Conservation (phyloP, 441 rosid genomes). For the Erysimum pusillum region DNA sequence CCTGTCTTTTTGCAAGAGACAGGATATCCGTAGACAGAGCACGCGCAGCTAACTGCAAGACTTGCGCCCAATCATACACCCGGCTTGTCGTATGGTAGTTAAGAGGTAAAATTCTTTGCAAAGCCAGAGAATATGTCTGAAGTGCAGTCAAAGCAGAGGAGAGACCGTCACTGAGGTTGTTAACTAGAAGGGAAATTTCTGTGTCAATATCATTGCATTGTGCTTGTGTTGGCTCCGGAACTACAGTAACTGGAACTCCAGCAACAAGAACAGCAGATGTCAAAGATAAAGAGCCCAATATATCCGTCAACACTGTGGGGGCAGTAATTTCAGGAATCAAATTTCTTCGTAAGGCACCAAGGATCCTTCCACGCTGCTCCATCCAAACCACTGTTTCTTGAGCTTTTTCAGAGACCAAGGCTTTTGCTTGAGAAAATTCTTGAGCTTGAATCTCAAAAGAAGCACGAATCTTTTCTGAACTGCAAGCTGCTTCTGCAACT, state of each 20-base stretch:
- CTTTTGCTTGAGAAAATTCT: slow-evolving; percentile 90
- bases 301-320: slow-evolving; percentile 59
- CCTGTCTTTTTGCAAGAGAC: slow-evolving; percentile 85
- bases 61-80: slow-evolving; percentile 90
- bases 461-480: slow-evolving; percentile 69
- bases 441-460: slow-evolving; percentile 86
- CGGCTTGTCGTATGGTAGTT: slow-evolving; percentile 86
- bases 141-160: slow-evolving; percentile 77
- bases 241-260: slow-evolving; percentile 91
- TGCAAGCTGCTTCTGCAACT: slow-evolving; percentile 88
- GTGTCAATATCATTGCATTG: slow-evolving; percentile 91
- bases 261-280: slow-evolving; percentile 89
- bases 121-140: slow-evolving; percentile 82
- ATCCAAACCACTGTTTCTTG: slow-evolving; percentile 92
- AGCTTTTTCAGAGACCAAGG: slow-evolving; percentile 81
- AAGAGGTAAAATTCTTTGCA: slow-evolving; percentile 91
- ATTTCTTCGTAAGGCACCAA: slow-evolving; percentile 85
- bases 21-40: slow-evolving; percentile 78
- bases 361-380: slow-evolving; percentile 90
- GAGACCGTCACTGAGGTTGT: slow-evolving; percentile 80
- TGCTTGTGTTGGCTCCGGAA: slow-evolving; percentile 98
- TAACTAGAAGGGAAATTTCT: slow-evolving; percentile 80
- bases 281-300: slow-evolving; percentile 74
- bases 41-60: slow-evolving; percentile 84
- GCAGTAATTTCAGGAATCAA: slow-evolving; percentile 74